Evolutionary conservation across 2,329 filamentous ascomycete genomes (phyloP), one percentile per base, ranked within the genome.

Genomic region (Epichloe aotearoae): DNA sequence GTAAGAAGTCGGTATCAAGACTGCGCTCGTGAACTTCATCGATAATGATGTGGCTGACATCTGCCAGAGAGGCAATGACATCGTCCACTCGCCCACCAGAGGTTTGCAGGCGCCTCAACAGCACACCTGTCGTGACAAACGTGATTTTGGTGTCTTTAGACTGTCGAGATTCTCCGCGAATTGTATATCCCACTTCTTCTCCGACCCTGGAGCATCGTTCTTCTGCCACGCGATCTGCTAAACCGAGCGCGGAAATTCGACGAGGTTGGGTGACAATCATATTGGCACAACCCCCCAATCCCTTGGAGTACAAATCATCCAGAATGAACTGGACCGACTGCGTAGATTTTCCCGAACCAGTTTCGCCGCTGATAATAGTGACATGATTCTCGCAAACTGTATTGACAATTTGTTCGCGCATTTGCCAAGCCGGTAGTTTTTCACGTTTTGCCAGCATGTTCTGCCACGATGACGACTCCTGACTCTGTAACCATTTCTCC

Each of bases 21-120:
- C 88, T 95, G 50, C 91, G 82, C 66, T 98, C 91, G 69, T 98
- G 91, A 3, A 97, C 91, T 67, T 98, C 91, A 63, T 98, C 91
- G 43, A 97, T 89, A 17, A 97, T 86, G 7, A 98, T 81, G 63
- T 98, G 93, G 58, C 87, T 96, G 55, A 98, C 84, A 66, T 96
- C 88, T 5, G 87, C 86, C 45, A 98, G 69, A 39, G 89, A 88
- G 19, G 84, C 79, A 49, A 87, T 78, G 1, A 95, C 82, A 61
- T 95, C 88, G 23, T 90, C 84, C 12, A 84, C 80, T 33, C 80
- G 78, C 5, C 86, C 87, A 47, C 88, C 88, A 4, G 88, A 90
- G 0, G 87, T 93, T 67, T 98, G 93, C n/a, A 98, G 74, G 12
- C 90, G 82, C 54, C 93, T 77, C 17, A 98, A 76, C 38, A 98